These are phyloP conservation scores for Zopfochytrium polystomum DNA, from an alignment of 371 early-diverging fungal genomes.

Conservation along the genomic window DNA sequence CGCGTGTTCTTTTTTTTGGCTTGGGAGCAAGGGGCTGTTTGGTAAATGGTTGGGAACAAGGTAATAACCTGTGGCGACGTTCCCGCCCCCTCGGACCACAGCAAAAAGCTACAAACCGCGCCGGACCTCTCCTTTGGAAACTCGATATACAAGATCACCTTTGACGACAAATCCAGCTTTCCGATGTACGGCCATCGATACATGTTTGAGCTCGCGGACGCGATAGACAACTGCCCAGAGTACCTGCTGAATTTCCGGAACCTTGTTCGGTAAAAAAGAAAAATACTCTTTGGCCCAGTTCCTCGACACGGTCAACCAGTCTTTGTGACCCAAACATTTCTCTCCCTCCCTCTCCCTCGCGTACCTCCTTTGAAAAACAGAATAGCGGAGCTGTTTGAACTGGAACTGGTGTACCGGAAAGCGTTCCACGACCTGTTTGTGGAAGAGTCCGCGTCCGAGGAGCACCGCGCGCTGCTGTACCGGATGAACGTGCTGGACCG, in stretches of 20 bases:
- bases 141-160: slow-evolving; percentile 75
- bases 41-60: too few species aligned
- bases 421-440: slow-evolving; percentile 81
- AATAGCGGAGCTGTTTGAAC: slow-evolving; percentile 80
- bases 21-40: background rate
- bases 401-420: slow-evolving; percentile 65
- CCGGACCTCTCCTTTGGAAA: slow-evolving; percentile 73
- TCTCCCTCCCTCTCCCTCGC: background rate
- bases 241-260: slow-evolving; percentile 88
- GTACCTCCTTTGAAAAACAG: slow-evolving; percentile 33
- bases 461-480: slow-evolving; percentile 58
- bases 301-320: too few species aligned
- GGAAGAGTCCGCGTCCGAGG: slow-evolving; percentile 52
- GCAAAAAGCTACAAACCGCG: slow-evolving; percentile 50
- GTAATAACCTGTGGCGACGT: too few species aligned
- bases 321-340: background rate
- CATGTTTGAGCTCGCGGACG: slow-evolving; percentile 92
- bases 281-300: slow-evolving; percentile 10
- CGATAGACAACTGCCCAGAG: slow-evolving; percentile 97
- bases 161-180: slow-evolving; percentile 64
- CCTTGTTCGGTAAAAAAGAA: slow-evolving; percentile 59
- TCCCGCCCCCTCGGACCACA: too few species aligned
- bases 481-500: slow-evolving; percentile 83
- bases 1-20: slow-evolving; percentile 6
- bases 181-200: slow-evolving; percentile 82